Evolutionary conservation across 352 stramenopile genomes (phyloP).

Genomic region (Phytophthora pistaciae): DNA sequence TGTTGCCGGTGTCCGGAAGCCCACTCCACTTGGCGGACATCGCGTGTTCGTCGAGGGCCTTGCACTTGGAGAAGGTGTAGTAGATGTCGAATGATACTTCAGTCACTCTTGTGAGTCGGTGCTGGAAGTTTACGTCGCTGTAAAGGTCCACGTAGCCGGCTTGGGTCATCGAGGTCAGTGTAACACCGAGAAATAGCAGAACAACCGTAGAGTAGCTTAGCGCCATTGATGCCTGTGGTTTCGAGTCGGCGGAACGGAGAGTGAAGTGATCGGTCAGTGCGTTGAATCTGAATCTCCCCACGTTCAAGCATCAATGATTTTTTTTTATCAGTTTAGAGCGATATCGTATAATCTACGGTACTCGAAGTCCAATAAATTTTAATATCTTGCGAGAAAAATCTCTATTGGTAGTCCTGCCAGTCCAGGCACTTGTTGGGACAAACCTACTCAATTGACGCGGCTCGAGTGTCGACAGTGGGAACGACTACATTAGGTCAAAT

Average conservation of each 20-base stretch:
- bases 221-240: background rate
- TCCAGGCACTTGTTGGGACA: background rate
- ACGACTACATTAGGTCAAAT: no score
- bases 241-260: background rate
- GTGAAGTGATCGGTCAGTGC: no score
- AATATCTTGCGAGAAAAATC: background rate
- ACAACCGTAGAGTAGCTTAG: background rate
- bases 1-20: background rate
- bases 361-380: background rate
- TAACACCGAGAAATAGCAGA: background rate
- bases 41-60: background rate
- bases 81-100: background rate
- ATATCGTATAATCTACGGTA: no score
- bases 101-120: background rate
- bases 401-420: background rate
- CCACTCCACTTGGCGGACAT: background rate
- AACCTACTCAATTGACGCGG: background rate
- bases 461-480: background rate
- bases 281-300: no score
- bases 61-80: background rate
- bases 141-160: constrained; percentile 1
- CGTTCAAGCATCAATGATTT: no score
- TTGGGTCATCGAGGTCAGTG: background rate
- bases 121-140: background rate
- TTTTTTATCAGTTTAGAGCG: no score